A percentile compares a stretch with the other conserved stretches of the same genome.
Evolutionary conservation across 2,329 filamentous ascomycete genomes (phyloP).

Genomic region (Penicillium sp.): DNA sequence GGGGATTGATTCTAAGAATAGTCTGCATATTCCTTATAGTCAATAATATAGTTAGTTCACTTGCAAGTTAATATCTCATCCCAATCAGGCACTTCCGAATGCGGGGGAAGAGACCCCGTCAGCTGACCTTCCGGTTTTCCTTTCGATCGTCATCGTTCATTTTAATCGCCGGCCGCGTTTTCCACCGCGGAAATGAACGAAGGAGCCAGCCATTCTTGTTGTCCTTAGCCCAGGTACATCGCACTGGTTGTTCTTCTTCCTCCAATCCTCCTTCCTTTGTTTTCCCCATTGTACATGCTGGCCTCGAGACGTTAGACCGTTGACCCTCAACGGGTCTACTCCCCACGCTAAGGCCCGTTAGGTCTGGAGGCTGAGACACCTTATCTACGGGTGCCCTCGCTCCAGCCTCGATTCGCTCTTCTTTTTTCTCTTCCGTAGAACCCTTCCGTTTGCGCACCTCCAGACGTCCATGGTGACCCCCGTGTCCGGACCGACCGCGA

Average conservation of each 20-base stretch:
- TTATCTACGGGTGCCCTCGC: constrained; percentile 12
- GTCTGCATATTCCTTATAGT: background rate
- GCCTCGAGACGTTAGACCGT: constrained; percentile 6
- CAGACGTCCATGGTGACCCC: constrained; percentile 15
- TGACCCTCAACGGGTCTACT: constrained; percentile 27
- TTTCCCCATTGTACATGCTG: constrained; percentile 6
- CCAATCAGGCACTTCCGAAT: constrained; percentile 11
- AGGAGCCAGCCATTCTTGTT: background rate
- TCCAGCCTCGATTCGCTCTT: background rate
- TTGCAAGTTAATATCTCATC: too few relatives aligned
- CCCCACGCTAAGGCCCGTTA: constrained; percentile 23
- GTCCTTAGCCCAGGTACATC: background rate
- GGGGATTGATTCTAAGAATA: background rate
- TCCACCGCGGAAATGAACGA: background rate
- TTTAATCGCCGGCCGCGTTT: background rate
- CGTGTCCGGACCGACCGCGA: constrained; percentile 22
- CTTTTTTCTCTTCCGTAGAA: constrained; percentile 3
- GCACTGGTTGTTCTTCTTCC: background rate
- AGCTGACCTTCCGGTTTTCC: constrained; percentile 18
- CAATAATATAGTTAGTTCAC: too few relatives aligned
- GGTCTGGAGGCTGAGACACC: constrained; percentile 25
- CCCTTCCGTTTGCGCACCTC: constrained; percentile 12
- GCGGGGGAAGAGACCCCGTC: constrained; percentile 12
- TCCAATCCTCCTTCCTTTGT: background rate
- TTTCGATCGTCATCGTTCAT: background rate